Evolutionary conservation across 2,329 filamentous ascomycete genomes (phyloP).

Genomic region (Phialophora expanda): DNA sequence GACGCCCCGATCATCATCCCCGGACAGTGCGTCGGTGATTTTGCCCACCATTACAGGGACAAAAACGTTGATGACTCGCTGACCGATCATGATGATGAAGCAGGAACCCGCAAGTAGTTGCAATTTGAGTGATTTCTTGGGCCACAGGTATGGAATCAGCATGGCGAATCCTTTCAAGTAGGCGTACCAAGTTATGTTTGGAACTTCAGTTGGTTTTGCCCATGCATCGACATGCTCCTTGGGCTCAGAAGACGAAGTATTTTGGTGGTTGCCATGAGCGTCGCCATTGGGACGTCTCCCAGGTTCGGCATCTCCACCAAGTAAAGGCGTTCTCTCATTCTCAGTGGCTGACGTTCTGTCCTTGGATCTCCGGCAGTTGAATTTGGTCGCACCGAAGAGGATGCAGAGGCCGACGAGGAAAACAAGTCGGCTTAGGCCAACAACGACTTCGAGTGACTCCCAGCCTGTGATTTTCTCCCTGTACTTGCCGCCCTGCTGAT

Average conservation of each 20-base stretch:
- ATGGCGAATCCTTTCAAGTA: conserved; percentile 90
- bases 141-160: conserved; percentile 98
- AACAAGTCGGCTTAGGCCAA: conserved; percentile 72
- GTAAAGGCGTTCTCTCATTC: conserved; percentile 50
- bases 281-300: conserved; percentile 54
- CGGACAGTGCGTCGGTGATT: conserved; percentile 76
- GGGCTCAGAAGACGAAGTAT: conserved; percentile 34
- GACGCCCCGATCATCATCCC: conserved; percentile 57
- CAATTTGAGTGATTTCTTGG: conserved; percentile 75
- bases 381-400: conserved; percentile 65
- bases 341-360: conserved; percentile 49
- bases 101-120: conserved; percentile 82
- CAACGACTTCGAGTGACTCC: conserved; percentile 51
- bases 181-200: conserved; percentile 92
- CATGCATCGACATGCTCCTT: conserved; percentile 60
- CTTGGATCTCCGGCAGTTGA: conserved; percentile 42
- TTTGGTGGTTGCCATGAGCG: conserved; percentile 48
- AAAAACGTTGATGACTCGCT: conserved; percentile 82
- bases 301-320: conserved; percentile 48
- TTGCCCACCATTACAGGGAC: conserved; percentile 81
- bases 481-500: conserved; percentile 52
- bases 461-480: conserved; percentile 49
- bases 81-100: conserved; percentile 77
- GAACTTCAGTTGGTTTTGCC: conserved; percentile 84
- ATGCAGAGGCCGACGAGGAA: conserved; percentile 65